Conservation (phyloP, 345 rosid species). For the Theobroma cacao region DNA sequence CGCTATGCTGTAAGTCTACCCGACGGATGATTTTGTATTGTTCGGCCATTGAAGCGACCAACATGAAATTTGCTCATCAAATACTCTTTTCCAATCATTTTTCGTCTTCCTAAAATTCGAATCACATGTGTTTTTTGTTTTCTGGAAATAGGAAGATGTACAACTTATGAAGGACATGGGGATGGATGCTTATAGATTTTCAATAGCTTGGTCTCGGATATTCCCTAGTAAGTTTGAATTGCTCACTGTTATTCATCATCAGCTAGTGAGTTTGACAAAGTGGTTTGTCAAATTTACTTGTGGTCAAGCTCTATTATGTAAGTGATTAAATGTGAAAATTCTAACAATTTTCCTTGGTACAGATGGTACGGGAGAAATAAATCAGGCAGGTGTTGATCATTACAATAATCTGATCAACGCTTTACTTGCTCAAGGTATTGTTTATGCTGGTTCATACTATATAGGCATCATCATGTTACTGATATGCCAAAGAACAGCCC, state of each 20-base stretch:
- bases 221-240: conserved; percentile 60
- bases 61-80: not conserved
- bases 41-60: not conserved
- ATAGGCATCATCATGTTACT: not conserved
- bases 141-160: conserved; percentile 66
- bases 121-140: not conserved
- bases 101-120: not conserved
- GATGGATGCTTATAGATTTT: conserved; percentile 91
- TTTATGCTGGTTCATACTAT: not conserved
- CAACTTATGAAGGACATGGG: conserved; percentile 95
- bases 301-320: not conserved
- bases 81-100: not conserved
- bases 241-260: no score
- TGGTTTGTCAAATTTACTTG: no score
- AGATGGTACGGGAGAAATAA: conserved; percentile 84
- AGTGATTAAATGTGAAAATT: not conserved
- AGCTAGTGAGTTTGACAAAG: no score
- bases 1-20: conserved; percentile 49
- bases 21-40: not conserved
- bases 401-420: conserved; percentile 83
- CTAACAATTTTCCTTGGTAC: not conserved
- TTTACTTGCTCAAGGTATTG: conserved; percentile 56
- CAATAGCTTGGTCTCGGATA: conserved; percentile 89
- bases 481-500: not conserved
- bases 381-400: conserved; percentile 89